These are phyloP conservation scores for Zymoseptoria tritici DNA, from an alignment of 2,329 filamentous ascomycete species.

Conservation along the genomic window DNA sequence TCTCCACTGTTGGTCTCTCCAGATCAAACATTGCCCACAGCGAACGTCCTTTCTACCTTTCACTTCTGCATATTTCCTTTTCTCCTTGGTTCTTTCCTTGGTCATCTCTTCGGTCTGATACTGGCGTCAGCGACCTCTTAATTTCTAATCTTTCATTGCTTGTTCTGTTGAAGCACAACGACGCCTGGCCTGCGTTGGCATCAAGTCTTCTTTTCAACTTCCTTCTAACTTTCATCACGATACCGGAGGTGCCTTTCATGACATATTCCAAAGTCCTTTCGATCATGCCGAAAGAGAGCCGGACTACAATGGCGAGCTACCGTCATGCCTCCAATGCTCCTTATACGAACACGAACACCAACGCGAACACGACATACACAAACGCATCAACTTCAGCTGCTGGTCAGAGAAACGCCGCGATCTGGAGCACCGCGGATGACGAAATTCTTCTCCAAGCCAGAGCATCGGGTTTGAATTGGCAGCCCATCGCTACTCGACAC, in stretches of 20 bases:
- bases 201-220: conserved; percentile 1
- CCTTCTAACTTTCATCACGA: conserved; percentile 6
- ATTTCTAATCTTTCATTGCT: conserved; percentile 15
- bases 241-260: conserved; percentile 17
- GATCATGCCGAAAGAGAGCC: conserved; percentile 42
- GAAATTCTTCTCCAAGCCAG: conserved; percentile 64
- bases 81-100: conserved; percentile 27
- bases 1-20: not conserved
- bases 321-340: conserved; percentile 26
- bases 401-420: conserved; percentile 33
- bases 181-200: conserved; percentile 7
- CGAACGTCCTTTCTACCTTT: not conserved
- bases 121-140: conserved; percentile 16
- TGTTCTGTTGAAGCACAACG: conserved; percentile 16
- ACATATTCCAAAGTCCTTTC: conserved; percentile 19
- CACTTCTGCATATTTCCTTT: conserved; percentile 20
- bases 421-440: conserved; percentile 69
- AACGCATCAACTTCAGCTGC: conserved; percentile 25
- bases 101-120: conserved; percentile 26
- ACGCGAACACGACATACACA: not conserved
- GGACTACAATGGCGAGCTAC: conserved; percentile 18
- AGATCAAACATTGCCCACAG: conserved; percentile 2
- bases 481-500: conserved; percentile 65
- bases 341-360: conserved; percentile 16
- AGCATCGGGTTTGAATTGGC: conserved; percentile 73